Base-by-base conservation (phyloP, 371 early-diverging fungal genomes). In the Dentiscutata heterogama region DNA sequence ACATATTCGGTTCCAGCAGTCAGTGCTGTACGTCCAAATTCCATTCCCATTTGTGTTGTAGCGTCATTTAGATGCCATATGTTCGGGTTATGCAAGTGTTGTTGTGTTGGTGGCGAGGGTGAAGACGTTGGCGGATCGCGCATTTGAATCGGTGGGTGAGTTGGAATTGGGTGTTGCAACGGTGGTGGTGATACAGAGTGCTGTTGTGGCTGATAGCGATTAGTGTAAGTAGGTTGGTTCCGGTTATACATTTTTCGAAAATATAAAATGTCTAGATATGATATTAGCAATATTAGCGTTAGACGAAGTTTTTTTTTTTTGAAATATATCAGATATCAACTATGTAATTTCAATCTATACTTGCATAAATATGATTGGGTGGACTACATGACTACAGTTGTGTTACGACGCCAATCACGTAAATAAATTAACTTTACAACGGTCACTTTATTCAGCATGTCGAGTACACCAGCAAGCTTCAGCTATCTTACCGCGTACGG, bases 11-110 rank as follows among this genome's bases (percentile, higher is more conserved):
- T 92, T 39, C 97, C 97, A 60, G 96, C 95, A 63, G 93, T 90
- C 84, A 99, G 89, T 5, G 99, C 99, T 78, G 92, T 92, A 64
- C 93, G 93, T 31, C 97, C 98, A 85, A 99, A 93, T 84, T 98
- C 97, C 94, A 98, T 94, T 11, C 99, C 98, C 85, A 99, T 88
- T 85, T 98, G 98, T 22, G 96, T 94, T 16, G 98, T 94, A 46
- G 95, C 96, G 83, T 94, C 94, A 82, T 89, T 91, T 72, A 90
- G 87, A 0, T 87, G 87, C 80, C 91, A 90, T 74, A 60, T 78
- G 78, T 29, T 76, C 39, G 84, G 82, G 56, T 84, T 87, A 53
- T 88, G 86, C 22, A 84, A 88, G 63, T 65, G 86, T 14, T 72
- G 75, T 68, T 86, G 86, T 25, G 78, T 80, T 77, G 83, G 84